These are phyloP conservation scores for Nicotiana sylvestris DNA, from an alignment of 257 asterid genomes.

Conservation along the genomic window DNA sequence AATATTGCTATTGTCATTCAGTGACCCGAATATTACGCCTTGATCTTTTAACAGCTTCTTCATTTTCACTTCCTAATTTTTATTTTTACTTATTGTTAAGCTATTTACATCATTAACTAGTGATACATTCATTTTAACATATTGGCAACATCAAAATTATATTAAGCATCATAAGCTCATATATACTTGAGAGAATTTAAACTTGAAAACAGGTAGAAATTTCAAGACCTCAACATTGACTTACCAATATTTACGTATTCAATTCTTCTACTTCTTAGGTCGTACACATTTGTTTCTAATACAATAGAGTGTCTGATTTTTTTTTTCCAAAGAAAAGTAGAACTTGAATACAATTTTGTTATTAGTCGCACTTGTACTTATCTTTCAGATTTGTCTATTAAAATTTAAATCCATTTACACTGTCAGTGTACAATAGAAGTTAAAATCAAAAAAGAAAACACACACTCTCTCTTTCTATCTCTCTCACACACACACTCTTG, in stretches of 20 bases:
- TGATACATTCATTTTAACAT: background rate
- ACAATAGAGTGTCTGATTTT: background rate
- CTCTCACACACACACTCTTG: background rate
- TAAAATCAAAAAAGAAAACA: too few relatives aligned
- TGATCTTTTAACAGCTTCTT: background rate
- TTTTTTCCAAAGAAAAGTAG: background rate
- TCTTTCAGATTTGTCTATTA: too few relatives aligned
- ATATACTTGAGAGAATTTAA: background rate
- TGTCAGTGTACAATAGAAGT: too few relatives aligned
- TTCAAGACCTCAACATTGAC: background rate
- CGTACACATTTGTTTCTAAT: background rate
- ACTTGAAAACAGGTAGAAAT: background rate
- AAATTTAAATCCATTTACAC: too few relatives aligned
- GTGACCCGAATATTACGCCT: background rate
- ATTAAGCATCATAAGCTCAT: background rate
- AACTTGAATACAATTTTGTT: background rate
- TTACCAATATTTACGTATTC: background rate
- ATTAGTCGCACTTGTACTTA: too few relatives aligned
- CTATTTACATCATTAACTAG: background rate
- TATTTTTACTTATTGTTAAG: background rate
- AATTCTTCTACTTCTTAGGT: too few relatives aligned
- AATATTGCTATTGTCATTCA: background rate
- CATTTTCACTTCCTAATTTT: background rate
- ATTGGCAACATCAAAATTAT: background rate
- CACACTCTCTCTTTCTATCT: too few relatives aligned